phyloP scores from a whole-genome alignment of 805 yeast genomes.

The Cyberlindnera mycetangii region DNA sequence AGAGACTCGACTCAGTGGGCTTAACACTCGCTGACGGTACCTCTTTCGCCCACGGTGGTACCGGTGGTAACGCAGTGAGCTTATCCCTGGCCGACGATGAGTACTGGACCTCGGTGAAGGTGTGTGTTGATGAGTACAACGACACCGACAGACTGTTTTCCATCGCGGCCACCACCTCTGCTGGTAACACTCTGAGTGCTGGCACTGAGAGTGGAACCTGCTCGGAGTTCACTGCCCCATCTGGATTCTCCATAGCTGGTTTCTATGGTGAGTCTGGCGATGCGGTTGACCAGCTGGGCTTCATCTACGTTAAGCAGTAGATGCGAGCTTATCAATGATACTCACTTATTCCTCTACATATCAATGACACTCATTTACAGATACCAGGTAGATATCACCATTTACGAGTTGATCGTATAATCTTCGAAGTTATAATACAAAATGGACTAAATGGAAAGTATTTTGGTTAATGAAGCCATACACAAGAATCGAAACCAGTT shows the following conservation, averaged over 20 bases:
- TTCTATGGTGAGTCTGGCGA: conserved; percentile 13
- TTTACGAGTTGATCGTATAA: too few relatives aligned
- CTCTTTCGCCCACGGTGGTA: conserved; percentile 11
- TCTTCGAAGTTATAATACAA: too few relatives aligned
- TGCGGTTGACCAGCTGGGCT: conserved; percentile 10
- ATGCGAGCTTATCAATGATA: too few relatives aligned
- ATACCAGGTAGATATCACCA: too few relatives aligned
- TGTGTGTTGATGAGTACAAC: conserved; percentile 41
- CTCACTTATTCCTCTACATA: too few relatives aligned
- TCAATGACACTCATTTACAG: too few relatives aligned
- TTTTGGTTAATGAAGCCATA: too few relatives aligned
- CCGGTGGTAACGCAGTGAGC: conserved; percentile 6
- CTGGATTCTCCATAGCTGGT: conserved; percentile 13
- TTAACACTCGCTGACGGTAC: conserved; percentile 33
- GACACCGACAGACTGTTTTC: conserved; percentile 39
- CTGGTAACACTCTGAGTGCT: conserved; percentile 5
- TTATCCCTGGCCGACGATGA: conserved; percentile 2
- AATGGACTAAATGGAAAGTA: too few relatives aligned
- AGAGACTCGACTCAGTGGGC: conserved; percentile 21
- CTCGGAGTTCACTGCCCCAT: conserved; percentile 6
- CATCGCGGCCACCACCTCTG: conserved; percentile 6
- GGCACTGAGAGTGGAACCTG: conserved; percentile 8
- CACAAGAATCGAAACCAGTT: too few relatives aligned
- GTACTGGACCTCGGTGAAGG: conserved; percentile 39
- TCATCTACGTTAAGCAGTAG: conserved; percentile 7